phyloP scores from a whole-genome alignment of 495 filamentous ascomycete species.

The Aspergillus asperescens region DNA sequence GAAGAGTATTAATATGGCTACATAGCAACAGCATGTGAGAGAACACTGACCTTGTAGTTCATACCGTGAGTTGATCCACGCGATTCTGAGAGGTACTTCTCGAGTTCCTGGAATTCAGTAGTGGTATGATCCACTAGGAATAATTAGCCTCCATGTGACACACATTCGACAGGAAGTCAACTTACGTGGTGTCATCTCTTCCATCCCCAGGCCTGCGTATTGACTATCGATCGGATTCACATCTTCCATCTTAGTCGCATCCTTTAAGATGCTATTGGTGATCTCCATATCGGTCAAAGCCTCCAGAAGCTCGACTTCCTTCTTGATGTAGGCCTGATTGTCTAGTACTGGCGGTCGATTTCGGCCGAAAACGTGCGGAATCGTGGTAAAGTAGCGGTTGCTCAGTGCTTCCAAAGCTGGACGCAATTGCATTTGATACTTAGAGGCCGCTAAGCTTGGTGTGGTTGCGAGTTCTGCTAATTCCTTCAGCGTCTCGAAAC shows the following conservation, averaged over 20 bases:
- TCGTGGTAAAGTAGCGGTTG: slow-evolving; percentile 72
- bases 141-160: background rate
- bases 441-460: slow-evolving; percentile 37
- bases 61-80: slow-evolving; percentile 55
- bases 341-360: slow-evolving; percentile 62
- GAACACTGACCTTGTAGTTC: slow-evolving; percentile 39
- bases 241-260: slow-evolving; percentile 42
- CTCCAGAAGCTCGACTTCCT: slow-evolving; percentile 71
- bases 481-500: slow-evolving; percentile 69
- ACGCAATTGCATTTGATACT: slow-evolving; percentile 36
- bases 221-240: slow-evolving; percentile 64
- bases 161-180: background rate
- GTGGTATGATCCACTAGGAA: slow-evolving; percentile 47
- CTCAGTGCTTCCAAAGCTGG: slow-evolving; percentile 55
- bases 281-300: slow-evolving; percentile 78
- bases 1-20: slow-evolving; percentile 3
- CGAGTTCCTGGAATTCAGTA: slow-evolving; percentile 58
- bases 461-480: slow-evolving; percentile 58
- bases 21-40: background rate
- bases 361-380: slow-evolving; percentile 77
- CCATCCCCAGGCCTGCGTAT: slow-evolving; percentile 62
- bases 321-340: slow-evolving; percentile 51
- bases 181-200: slow-evolving; percentile 64
- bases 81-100: slow-evolving; percentile 60
- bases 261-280: slow-evolving; percentile 70